Conservation (phyloP, 495 filamentous ascomycete genomes). For the Durotheca rogersii region DNA sequence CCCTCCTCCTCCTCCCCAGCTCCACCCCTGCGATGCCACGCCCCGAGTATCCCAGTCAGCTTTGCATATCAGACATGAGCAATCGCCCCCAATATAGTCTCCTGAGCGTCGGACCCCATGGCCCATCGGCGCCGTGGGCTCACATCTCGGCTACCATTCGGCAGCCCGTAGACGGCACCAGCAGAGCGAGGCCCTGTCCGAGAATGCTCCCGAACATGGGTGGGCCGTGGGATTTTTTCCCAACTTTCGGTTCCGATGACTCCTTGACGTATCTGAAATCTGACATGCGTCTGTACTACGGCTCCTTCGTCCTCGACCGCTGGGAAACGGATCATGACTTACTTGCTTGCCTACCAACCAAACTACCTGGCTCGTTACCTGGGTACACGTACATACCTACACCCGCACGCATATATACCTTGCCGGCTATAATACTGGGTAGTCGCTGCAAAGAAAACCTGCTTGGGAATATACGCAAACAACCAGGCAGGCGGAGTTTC, state of each 20-base stretch:
- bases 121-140: slow-evolving; percentile 20
- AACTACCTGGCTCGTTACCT: background rate
- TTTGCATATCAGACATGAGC: slow-evolving; percentile 15
- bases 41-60: slow-evolving; percentile 18
- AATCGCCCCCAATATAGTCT: slow-evolving; percentile 17
- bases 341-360: background rate
- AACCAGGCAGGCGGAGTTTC: no score
- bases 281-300: slow-evolving; percentile 27
- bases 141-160: slow-evolving; percentile 12
- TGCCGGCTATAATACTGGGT: no score
- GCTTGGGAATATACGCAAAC: no score
- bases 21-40: slow-evolving; percentile 18
- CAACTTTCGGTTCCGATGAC: slow-evolving; percentile 14
- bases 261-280: slow-evolving; percentile 8
- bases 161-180: slow-evolving; percentile 19
- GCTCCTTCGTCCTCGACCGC: slow-evolving; percentile 1
- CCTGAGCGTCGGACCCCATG: slow-evolving; percentile 20
- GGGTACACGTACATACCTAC: no score
- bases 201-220: slow-evolving; percentile 19
- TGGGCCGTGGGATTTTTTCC: slow-evolving; percentile 5
- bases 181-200: slow-evolving; percentile 12
- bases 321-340: background rate
- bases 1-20: slow-evolving; percentile 11
- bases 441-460: no score
- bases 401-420: no score